Conservation (phyloP, 1,139 yeast genomes). For the Diutina ranongensis region DNA sequence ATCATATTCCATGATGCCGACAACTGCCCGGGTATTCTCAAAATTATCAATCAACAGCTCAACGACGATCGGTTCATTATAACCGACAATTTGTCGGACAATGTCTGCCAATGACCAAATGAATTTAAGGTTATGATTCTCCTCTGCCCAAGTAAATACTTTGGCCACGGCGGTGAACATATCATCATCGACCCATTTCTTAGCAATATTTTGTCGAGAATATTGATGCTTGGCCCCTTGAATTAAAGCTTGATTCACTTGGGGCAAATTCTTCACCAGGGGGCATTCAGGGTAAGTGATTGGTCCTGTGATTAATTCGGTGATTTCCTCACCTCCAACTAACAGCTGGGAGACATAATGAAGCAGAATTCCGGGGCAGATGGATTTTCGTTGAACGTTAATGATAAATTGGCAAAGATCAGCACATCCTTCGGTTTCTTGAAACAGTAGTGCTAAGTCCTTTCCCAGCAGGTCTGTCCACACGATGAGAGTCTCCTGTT, state of each 20-base stretch:
- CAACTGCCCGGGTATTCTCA: conserved; percentile 46
- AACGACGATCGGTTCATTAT: conserved; percentile 58
- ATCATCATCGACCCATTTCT: conserved; percentile 34
- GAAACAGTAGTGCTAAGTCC: conserved; percentile 85
- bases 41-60: conserved; percentile 55
- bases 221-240: conserved; percentile 49
- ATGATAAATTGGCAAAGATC: conserved; percentile 73
- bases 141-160: conserved; percentile 48
- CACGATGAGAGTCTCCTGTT: conserved; percentile 87
- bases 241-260: conserved; percentile 39
- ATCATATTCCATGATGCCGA: conserved; percentile 87
- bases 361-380: conserved; percentile 60
- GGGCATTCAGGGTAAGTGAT: conserved; percentile 55
- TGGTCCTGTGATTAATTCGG: conserved; percentile 77
- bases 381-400: conserved; percentile 44
- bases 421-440: conserved; percentile 85
- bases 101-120: conserved; percentile 63
- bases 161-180: conserved; percentile 43
- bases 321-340: conserved; percentile 31
- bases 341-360: conserved; percentile 55
- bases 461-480: conserved; percentile 80
- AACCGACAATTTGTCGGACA: conserved; percentile 53
- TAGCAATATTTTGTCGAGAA: conserved; percentile 41
- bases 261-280: conserved; percentile 31
- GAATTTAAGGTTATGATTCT: conserved; percentile 32